Base-by-base conservation (phyloP, 2,329 filamentous ascomycete species). In the Claviceps maximensis region DNA sequence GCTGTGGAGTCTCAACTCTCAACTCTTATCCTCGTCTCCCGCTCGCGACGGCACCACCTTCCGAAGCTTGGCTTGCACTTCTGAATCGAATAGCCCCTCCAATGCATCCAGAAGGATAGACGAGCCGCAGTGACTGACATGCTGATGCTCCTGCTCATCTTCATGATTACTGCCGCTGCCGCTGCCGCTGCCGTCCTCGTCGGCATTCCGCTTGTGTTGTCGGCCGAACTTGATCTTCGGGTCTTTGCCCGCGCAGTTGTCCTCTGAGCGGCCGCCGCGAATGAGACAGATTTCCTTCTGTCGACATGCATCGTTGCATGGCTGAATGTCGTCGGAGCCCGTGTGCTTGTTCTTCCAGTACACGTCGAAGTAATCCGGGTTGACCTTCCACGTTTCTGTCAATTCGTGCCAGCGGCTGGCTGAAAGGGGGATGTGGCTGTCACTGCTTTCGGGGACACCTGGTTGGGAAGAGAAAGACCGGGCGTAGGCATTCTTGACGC, bases 221-320 rank as follows among this genome's bases (percentile, higher is more conserved):
- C 41, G 33, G 33, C 49, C 49, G 7, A 33, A 27, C 9, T 17
- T 51, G 38, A n/a, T 8, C 17, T 29, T 41, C 25, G 27, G 40
- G 36, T 2, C 21, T n/a, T 4, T 7, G 19, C 38, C 60, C 23
- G 64, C 64, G 60, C 78, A 79, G 59, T 76, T 78, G 58, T 76
- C 71, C 63, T 79, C 71, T 27, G 72, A 69, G 45, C 77, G 68
- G 8, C 68, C 75, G 1, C 71, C 75, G n/a, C 76, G 67, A 21
- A 80, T 59, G 56, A 71, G 67, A 58, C 78, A 81, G 10, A 81
- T 73, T 60, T 77, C 72, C 2, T 62, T 56, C 2, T 57, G 62
- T 53, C 65, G 65, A 58, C 75, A 78, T 8, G 66, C 63, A 1
- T 63, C 70, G 0, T 60, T 63, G 55, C 77, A 79, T 17, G 60